These are phyloP conservation scores for Tricholoma furcatifolium DNA, from an alignment of 768 basidiomycete species.

Conservation along the genomic window DNA sequence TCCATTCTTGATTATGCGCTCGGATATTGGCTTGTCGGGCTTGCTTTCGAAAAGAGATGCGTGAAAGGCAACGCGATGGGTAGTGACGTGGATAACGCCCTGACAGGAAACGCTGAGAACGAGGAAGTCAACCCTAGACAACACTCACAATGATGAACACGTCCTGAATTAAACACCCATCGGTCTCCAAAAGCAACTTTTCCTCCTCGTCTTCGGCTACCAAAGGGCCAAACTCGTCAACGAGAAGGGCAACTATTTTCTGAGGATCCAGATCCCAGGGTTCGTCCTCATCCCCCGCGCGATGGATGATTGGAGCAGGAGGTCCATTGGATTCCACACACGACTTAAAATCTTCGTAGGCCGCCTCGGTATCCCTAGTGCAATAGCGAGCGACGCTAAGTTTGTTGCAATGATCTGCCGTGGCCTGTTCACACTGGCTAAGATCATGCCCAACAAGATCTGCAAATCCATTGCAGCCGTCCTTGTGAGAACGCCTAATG, in stretches of 20 bases:
- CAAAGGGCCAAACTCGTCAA: slow-evolving; percentile 57
- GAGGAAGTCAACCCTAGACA: background rate
- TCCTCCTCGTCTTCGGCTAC: slow-evolving; percentile 42
- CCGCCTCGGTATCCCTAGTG: slow-evolving; percentile 20
- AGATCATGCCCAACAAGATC: slow-evolving; percentile 44
- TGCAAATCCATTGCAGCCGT: slow-evolving; percentile 33
- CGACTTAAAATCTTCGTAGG: slow-evolving; percentile 9
- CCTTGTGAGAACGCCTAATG: slow-evolving; percentile 11
- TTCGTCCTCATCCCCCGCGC: slow-evolving; percentile 22
- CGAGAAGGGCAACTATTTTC: slow-evolving; percentile 49
- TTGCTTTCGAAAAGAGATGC: slow-evolving; percentile 52
- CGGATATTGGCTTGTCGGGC: slow-evolving; percentile 27
- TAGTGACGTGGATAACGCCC: slow-evolving; percentile 65
- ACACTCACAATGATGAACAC: slow-evolving; percentile 45
- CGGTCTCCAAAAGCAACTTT: slow-evolving; percentile 51
- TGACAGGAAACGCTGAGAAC: slow-evolving; percentile 19
- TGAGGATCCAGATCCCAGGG: slow-evolving; percentile 38
- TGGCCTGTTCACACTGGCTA: slow-evolving; percentile 29
- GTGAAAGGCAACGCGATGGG: slow-evolving; percentile 64
- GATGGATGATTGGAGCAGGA: slow-evolving; percentile 20
- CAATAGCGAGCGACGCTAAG: slow-evolving; percentile 36
- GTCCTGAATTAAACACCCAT: slow-evolving; percentile 49
- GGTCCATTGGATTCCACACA: background rate
- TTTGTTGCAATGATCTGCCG: slow-evolving; percentile 34
- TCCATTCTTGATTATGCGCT: slow-evolving; percentile 47